These are phyloP conservation scores for Talaromyces thailandensis DNA, from an alignment of 495 filamentous ascomycete genomes.

Conservation along the genomic window DNA sequence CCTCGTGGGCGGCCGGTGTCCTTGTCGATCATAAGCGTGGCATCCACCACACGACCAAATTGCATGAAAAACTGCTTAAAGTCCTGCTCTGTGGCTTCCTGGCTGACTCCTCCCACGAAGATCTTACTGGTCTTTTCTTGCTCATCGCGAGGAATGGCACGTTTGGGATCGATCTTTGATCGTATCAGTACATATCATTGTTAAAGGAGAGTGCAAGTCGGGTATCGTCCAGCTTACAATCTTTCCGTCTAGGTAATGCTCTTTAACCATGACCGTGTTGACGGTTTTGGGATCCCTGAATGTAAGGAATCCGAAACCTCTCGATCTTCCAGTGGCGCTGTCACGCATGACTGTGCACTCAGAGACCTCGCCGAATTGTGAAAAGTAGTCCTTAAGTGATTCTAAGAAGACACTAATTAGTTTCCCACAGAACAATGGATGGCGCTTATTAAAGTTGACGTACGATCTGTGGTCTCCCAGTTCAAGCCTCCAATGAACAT, in stretches of 20 bases:
- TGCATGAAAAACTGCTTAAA: conserved; percentile 95
- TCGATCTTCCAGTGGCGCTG: conserved; percentile 82
- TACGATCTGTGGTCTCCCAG: conserved; percentile 99
- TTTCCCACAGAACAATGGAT: background rate
- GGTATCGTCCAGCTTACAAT: conserved; percentile 56
- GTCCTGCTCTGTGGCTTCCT: conserved; percentile 90
- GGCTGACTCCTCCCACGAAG: conserved; percentile 94
- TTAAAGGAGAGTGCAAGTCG: background rate
- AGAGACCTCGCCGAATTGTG: conserved; percentile 91
- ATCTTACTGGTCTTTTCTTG: conserved; percentile 98
- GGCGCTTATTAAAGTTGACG: conserved; percentile 14
- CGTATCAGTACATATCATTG: conserved; percentile 13
- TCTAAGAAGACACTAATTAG: conserved; percentile 44
- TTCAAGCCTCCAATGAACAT: conserved; percentile 99
- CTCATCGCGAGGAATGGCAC: conserved; percentile 94
- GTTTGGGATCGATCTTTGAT: conserved; percentile 87
- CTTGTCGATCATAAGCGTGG: conserved; percentile 99
- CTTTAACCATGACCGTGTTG: conserved; percentile 99
- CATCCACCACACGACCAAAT: conserved; percentile 92
- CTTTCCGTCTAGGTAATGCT: conserved; percentile 95
- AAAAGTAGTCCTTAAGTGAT: conserved; percentile 97
- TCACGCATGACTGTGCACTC: conserved; percentile 99
- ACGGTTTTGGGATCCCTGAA: conserved; percentile 96
- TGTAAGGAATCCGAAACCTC: conserved; percentile 95
- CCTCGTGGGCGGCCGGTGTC: conserved; percentile 92